Base-by-base conservation (phyloP, 202 grass and related monocot species). In the Schoenoplectus tabernaemontani region DNA sequence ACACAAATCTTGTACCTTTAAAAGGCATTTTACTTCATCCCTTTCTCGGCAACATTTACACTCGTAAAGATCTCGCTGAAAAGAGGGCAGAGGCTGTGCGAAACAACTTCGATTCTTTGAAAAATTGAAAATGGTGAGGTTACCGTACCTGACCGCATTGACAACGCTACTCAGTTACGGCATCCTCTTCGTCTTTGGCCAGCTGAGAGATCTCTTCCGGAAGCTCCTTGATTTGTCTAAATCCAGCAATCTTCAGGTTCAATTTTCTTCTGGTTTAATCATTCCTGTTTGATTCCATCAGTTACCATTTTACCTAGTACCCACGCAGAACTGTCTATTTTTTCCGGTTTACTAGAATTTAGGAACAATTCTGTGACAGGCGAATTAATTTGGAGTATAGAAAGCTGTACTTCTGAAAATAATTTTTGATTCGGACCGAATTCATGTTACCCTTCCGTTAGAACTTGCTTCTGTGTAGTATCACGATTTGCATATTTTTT, bases 101-200 rank as follows among this genome's bases (percentile, higher is more conserved):
- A 57, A 58, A 72, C 5, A 47, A 48, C 13, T 72, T 75, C 3
- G 5, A 54, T 12, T 0, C 7, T 36, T 80, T 30, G 28, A 80
- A 64, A 65, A 22, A 26, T 65, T 36, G 59, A 48, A 47, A 24
- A 97, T 97, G 91, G 91, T 97, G 85, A 88, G 93, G 85, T 79
- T 97, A 20, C 90, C 93, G 4, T 93, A 97, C 62, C 42, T 88
- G 64, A 97, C 90, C 75, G 87, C 90, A 81, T 82, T 93, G 50
- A 89, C 90, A 34, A 93, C 90, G 82, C 93, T 97, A 79, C 84
- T 97, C 93, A 97, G 90, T 84, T 97, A 91, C 86, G 91, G 91
- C 70, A 88, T 97, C 64, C 93, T 97, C 82, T 97, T 97, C 87
- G 93, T 91, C 82, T 97, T 97, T 81, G 93, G 93, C 36, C 91